A percentile compares a stretch with the other conserved stretches of the same genome.
Evolutionary conservation across 2,329 filamentous ascomycete genomes (phyloP).

Genomic region (Ceratocystis huliohia): DNA sequence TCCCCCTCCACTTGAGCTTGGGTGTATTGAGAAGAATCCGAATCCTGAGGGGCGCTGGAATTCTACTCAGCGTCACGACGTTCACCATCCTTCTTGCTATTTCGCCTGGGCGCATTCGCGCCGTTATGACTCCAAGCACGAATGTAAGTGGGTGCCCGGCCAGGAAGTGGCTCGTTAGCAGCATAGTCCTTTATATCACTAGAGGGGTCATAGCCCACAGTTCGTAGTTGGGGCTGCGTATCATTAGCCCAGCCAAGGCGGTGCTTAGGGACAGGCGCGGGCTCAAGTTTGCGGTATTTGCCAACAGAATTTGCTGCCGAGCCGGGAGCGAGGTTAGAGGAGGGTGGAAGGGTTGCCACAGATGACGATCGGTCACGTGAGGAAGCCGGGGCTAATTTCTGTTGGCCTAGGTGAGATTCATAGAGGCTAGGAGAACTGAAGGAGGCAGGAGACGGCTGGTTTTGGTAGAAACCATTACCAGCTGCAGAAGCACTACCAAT

Average conservation of each 20-base stretch:
- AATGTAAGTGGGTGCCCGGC: conserved; percentile 43
- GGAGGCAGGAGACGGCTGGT: conserved; percentile 8
- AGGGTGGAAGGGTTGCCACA: conserved; percentile 9
- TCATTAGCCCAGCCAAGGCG: conserved; percentile 35
- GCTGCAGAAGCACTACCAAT: neutral
- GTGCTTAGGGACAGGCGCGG: conserved; percentile 43
- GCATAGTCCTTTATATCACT: conserved; percentile 47
- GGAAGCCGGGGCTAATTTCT: conserved; percentile 1
- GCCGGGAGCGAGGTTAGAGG: conserved; percentile 1
- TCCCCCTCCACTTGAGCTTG: neutral
- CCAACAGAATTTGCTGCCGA: conserved; percentile 15
- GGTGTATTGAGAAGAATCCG: conserved; percentile 7
- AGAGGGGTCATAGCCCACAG: conserved; percentile 42
- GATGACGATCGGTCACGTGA: conserved; percentile 17
- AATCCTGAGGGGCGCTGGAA: conserved; percentile 17
- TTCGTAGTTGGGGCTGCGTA: conserved; percentile 44
- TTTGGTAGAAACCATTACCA: neutral
- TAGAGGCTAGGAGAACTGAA: conserved; percentile 14
- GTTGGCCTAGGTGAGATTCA: conserved; percentile 7
- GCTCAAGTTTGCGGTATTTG: conserved; percentile 47
- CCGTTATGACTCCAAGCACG: conserved; percentile 41
- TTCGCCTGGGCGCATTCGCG: conserved; percentile 12
- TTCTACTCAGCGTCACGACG: conserved; percentile 21
- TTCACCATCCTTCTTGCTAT: conserved; percentile 18
- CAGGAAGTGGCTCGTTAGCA: conserved; percentile 42